Base-by-base conservation (phyloP, 169 alveolate genomes). In the Eimeria mitis region DNA sequence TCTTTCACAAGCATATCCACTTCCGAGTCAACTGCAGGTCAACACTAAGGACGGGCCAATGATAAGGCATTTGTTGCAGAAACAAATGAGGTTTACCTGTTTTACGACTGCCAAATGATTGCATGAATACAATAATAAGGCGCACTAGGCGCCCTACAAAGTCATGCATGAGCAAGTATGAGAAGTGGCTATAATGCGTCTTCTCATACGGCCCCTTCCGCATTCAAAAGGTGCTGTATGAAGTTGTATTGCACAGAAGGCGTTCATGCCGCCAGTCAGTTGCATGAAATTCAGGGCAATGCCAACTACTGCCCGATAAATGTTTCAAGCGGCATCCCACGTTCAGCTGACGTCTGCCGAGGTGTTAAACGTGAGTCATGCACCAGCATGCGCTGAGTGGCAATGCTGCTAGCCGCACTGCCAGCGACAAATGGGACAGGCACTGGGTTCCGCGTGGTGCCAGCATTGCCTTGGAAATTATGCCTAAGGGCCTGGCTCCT, bases 371-470 rank as follows among this genome's bases (percentile, higher is more conserved):
- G 83, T 25, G 83, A 28, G 79, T 44, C 63, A n/a, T 87, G 94
- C 94, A 28, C 63, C 83, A 87, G 47, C 83, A 87, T 87, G 49
- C 81, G 94, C 94, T 87, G 94, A 11, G 94, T 34, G 8, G 83
- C 83, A 31, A 87, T 61, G 83, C 83, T 65, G 68, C 70, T 65
- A 75, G 94, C 63, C 37, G 31, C 65, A 52, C 94, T 87, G 83
- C 94, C 81, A 44, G 94, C 94, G 16, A 87, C 81, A 47, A 87
- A 87, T 7, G 94, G 94, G 54, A 87, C 65, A 37, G 63, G 94
- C 2, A 87, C 81, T 28, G 94, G 75, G 25, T 61, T 47, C 13
- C 88, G 65, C 68, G 49, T 9, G 68, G 31, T n/a, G 11, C 65
- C 88, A 6, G 40, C 28, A 23, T 7, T 40, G 54, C 54, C 83